phyloP scores from a whole-genome alignment of 805 yeast genomes.

The Saccharomycopsis fibuligera region DNA sequence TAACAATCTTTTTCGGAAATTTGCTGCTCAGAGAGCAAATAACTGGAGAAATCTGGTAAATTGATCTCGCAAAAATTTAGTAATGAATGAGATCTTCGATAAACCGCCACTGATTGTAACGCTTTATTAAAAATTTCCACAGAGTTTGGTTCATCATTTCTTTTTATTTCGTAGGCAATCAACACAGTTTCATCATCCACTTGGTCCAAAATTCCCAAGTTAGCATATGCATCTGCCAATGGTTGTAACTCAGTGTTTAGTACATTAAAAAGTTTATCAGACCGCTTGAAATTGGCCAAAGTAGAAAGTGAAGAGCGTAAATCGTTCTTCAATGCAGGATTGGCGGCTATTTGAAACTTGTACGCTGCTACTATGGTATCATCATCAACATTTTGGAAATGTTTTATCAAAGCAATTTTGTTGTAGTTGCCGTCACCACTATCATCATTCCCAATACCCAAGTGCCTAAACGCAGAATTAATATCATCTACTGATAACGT shows the following conservation, averaged over 20 bases:
- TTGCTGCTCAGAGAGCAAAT: conserved; percentile 1
- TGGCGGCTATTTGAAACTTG: conserved; percentile 18
- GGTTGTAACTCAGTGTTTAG: conserved; percentile 43
- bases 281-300: conserved; percentile 35
- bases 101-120: conserved; percentile 27
- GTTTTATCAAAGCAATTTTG: background rate
- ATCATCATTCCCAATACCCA: background rate
- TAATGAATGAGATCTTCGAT: conserved; percentile 25
- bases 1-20: conserved; percentile 22
- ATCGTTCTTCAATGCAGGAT: conserved; percentile 22
- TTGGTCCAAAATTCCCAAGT: conserved; percentile 42
- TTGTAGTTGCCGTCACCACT: no score
- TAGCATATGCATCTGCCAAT: conserved; percentile 43
- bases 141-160: conserved; percentile 36
- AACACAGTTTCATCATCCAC: conserved; percentile 67
- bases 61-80: conserved; percentile 26
- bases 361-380: conserved; percentile 30
- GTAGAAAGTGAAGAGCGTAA: conserved; percentile 36
- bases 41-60: background rate
- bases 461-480: background rate
- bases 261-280: conserved; percentile 30
- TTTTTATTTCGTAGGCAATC: conserved; percentile 65
- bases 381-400: conserved; percentile 23
- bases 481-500: background rate
- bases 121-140: conserved; percentile 23